Evolutionary conservation across 2,329 filamentous ascomycete species (phyloP), one percentile per base, ranked within the genome.

Genomic region (Thielaviopsis musarum): DNA sequence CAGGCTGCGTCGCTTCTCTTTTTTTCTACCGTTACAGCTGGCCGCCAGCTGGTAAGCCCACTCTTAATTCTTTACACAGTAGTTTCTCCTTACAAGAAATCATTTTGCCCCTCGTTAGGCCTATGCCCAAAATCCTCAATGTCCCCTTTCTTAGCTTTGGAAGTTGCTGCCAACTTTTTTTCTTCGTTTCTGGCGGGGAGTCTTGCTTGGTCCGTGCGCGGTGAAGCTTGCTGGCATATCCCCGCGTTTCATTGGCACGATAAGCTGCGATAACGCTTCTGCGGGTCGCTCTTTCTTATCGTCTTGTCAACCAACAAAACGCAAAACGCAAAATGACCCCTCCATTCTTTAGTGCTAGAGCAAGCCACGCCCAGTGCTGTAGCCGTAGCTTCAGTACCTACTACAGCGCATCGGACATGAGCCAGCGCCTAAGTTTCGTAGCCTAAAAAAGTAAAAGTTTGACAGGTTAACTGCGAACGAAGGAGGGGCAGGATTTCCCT

Each of bases 201-300:
- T 52, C 26, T 56, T 30, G 6, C 38, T 10, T 57, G 56, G 56
- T 34, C 56, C 56, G 56, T 57, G 56, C 45, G n/a, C 56, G 5
- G 22, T 38, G 9, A 22, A 51, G 28, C 19, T 57, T 48, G 22
- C 56, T 57, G 56, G 24, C 45, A 52, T n/a, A 41, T 52, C 17
- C 51, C 45, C 56, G 45, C 56, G 56, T 28, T 30, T 59, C n/a
- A 54, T 24, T 48, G 41, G 22, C 45, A 15, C 52, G 57, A 59
- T 59, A 59, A 59, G 52, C 26, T 15, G 7, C 10, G n/a, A 34
- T 34, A 34, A 34, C 30, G 30, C 38, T 7, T 6, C 45, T 49
- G 45, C n/a, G n/a, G 45, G 45, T n/a, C n/a, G n/a, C 45, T 13
- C n/a, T 10, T 21, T 3, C 45, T 49, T 49, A 49, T 49, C 45